phyloP scores from a whole-genome alignment of 2,329 filamentous ascomycete species.

The Sporothrix inflata region DNA sequence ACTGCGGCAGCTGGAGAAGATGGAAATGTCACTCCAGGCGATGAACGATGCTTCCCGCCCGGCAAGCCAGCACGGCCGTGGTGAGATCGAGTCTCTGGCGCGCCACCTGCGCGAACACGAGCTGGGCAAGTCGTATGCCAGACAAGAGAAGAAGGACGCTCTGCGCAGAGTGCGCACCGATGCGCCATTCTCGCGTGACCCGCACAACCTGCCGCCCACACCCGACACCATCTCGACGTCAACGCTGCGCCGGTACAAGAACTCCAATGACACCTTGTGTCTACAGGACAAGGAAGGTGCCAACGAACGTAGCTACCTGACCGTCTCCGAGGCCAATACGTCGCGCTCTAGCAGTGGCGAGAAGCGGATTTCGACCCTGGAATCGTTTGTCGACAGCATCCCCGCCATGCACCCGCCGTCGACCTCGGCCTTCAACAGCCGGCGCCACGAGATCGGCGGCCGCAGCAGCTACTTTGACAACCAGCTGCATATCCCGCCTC shows the following conservation, averaged over 20 bases:
- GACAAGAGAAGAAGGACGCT: conserved; percentile 53
- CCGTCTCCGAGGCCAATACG: conserved; percentile 40
- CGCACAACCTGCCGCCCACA: conserved; percentile 57
- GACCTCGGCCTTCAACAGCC: conserved; percentile 41
- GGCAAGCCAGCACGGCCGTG: conserved; percentile 38
- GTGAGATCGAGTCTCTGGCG: conserved; percentile 34
- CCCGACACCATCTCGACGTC: conserved; percentile 64
- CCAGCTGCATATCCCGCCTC: conserved; percentile 41
- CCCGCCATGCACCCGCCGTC: conserved; percentile 39
- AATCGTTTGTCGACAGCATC: conserved; percentile 24
- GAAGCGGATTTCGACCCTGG: conserved; percentile 22
- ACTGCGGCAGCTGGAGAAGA: conserved; percentile 54
- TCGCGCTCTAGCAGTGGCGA: conserved; percentile 35
- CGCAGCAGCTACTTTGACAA: conserved; percentile 39
- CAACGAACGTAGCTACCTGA: conserved; percentile 42
- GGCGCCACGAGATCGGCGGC: conserved; percentile 36
- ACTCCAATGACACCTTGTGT: conserved; percentile 54
- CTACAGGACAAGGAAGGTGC: conserved; percentile 38
- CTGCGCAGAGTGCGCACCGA: conserved; percentile 56
- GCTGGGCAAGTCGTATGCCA: conserved; percentile 39
- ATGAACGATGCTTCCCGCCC: conserved; percentile 40
- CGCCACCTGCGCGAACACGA: conserved; percentile 34
- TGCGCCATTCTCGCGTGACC: conserved; percentile 46
- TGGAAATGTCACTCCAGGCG: conserved; percentile 41
- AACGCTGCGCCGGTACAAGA: conserved; percentile 55